phyloP scores from a whole-genome alignment of 257 asterid genomes.

The Solanum raphanifolium region DNA sequence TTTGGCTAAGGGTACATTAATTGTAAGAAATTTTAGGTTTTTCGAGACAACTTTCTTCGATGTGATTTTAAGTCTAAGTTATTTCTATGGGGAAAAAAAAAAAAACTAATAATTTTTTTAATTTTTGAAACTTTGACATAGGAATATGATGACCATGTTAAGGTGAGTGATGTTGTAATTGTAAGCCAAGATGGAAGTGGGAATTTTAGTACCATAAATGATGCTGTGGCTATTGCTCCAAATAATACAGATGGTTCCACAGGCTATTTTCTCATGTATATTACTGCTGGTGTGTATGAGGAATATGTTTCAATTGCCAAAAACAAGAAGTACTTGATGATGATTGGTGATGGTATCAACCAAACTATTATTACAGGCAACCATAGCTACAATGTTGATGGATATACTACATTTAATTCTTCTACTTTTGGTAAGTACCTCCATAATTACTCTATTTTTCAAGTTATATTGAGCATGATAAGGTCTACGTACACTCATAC shows the following conservation, averaged over 20 bases:
- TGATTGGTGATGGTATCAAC: slow-evolving; percentile 18
- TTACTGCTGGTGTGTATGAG: slow-evolving; percentile 15
- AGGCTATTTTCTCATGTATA: slow-evolving; percentile 12
- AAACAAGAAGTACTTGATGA: slow-evolving; percentile 14
- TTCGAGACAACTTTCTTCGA: too few species aligned
- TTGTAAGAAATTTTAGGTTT: too few species aligned
- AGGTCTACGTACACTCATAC: not conserved
- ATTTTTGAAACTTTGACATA: not conserved
- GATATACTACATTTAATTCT: slow-evolving; percentile 20
- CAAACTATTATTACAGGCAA: slow-evolving; percentile 17
- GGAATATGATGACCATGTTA: not conserved
- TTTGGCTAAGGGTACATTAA: too few species aligned
- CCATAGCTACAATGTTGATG: slow-evolving; percentile 13
- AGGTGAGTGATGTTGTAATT: slow-evolving; percentile 1
- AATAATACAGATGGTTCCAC: not conserved
- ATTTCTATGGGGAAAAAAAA: not conserved
- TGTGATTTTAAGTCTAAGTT: not conserved
- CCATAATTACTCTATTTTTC: not conserved
- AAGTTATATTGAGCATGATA: not conserved
- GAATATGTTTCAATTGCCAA: slow-evolving; percentile 19
- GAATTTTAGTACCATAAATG: slow-evolving; percentile 9
- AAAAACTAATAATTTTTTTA: too few species aligned
- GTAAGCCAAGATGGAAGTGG: slow-evolving; percentile 27
- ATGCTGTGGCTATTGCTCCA: slow-evolving; percentile 19
- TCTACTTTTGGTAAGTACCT: slow-evolving; percentile 18